Evolutionary conservation across 495 filamentous ascomycete species (phyloP), one percentile per base, ranked within the genome.

Genomic region (Aspergillus sclerotioniger): DNA sequence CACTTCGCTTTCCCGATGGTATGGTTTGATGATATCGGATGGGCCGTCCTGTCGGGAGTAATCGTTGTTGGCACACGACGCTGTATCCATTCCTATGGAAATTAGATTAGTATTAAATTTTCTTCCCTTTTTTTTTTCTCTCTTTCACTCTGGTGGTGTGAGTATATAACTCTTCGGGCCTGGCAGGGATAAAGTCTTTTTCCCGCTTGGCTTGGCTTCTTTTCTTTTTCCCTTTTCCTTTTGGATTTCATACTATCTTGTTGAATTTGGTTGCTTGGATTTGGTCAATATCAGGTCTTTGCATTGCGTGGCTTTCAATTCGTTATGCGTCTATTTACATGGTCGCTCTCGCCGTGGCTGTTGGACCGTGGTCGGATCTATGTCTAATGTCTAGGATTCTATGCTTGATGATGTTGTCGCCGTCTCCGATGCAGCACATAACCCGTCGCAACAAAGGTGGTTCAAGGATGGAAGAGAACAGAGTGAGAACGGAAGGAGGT

Each of bases 1-100:
- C 25, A 28, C n/a, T 50, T 50, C 47, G 47, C 47, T 50, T 50
- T 50, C 25, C 47, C 47, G 47, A 50, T 50, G 47, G 46, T 50
- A 50, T 50, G 47, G 46, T 50, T 28, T 28, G 15, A 20, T 46
- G 44, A 31, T 50, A 32, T 32, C 47, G 47, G 28, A 31, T 32
- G 28, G 31, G 13, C 25, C 28, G 47, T 13, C 6, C 47, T 29
- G 6, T 8, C 7, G 47, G 28, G 13, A 13, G 47, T 6, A 8
- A 25, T 49, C 20, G 21, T 12, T 48, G 19, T n/a, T 19, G 13
- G 41, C 41, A 45, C 7, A 9, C 46, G 28, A 49, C 37, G 13
- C 37, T n/a, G 37, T 15, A 41, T 41, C 37, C 10, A 41, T 41
- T 37, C 5, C 25, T 5, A 25, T 37, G 15, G 37, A 41, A 41